Percentiles rank a stretch among this genome's conserved stretches.
Conservation (phyloP, 2,329 filamentous ascomycete species). For the Trichophyton verrucosum region DNA sequence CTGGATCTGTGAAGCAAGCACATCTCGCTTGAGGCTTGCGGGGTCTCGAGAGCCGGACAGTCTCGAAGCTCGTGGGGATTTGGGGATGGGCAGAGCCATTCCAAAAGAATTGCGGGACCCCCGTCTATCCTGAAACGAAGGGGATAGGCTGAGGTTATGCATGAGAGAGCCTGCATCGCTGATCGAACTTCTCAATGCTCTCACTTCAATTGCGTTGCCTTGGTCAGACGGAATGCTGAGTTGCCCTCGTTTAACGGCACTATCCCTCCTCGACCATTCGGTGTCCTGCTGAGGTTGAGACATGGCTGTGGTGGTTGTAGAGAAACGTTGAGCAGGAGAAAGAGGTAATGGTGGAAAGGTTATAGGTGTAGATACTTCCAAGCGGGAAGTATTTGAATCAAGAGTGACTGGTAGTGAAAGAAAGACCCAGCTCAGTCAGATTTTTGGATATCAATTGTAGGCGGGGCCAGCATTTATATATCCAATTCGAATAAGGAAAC, state of each 20-base stretch:
- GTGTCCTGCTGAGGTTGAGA: conserved; percentile 5
- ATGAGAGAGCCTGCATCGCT: conserved; percentile 57
- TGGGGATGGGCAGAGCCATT: conserved; percentile 58
- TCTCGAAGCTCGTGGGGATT: conserved; percentile 55
- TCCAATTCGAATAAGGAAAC: background rate
- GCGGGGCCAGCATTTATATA: background rate
- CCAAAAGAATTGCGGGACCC: conserved; percentile 66
- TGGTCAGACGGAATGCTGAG: conserved; percentile 34
- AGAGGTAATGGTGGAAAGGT: background rate
- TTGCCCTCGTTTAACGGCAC: conserved; percentile 8
- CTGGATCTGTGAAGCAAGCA: conserved; percentile 59
- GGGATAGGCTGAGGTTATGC: conserved; percentile 57
- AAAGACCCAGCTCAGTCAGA: background rate
- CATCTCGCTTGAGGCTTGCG: conserved; percentile 50
- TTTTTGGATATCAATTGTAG: background rate
- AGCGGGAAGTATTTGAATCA: background rate
- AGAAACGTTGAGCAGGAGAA: background rate
- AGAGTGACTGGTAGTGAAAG: background rate
- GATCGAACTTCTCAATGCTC: conserved; percentile 54
- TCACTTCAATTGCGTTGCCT: conserved; percentile 53
- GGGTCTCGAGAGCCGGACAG: conserved; percentile 49
- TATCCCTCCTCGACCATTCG: conserved; percentile 6
- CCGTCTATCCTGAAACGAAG: conserved; percentile 55
- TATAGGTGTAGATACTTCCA: background rate
- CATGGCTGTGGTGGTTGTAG: background rate